Conservation (phyloP, 2,329 filamentous ascomycete species). For the Sporothrix mexicana region DNA sequence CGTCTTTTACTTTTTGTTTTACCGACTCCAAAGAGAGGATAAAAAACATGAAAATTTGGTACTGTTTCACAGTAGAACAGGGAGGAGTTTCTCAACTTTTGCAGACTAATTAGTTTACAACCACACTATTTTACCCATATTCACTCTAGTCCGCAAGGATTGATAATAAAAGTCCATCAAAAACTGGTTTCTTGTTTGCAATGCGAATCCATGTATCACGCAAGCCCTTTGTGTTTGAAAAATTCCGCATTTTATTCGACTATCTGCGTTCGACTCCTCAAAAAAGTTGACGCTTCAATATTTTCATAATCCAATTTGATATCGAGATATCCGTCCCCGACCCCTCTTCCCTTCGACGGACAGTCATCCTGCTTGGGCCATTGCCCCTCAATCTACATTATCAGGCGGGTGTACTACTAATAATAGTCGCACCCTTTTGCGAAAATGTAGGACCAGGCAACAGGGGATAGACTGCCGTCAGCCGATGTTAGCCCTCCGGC, state of each 20-base stretch:
- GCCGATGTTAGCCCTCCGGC: constrained; percentile 65
- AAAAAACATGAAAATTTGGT: not conserved
- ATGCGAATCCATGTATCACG: not conserved
- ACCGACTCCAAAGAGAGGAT: not conserved
- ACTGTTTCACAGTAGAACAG: not conserved
- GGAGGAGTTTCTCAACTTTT: not conserved
- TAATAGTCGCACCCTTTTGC: no score
- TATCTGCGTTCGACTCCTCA: not conserved
- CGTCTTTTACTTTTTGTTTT: not conserved
- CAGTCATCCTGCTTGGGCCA: constrained; percentile 68
- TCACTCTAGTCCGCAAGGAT: not conserved
- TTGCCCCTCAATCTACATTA: constrained; percentile 61
- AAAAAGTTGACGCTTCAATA: not conserved
- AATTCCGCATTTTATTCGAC: not conserved
- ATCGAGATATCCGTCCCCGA: not conserved
- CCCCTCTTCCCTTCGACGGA: constrained; percentile 49
- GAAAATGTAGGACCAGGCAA: constrained; percentile 62
- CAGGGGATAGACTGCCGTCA: constrained; percentile 70
- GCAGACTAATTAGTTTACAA: constrained; percentile 8
- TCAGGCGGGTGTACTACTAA: no score
- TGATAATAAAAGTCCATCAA: not conserved
- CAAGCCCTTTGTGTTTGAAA: not conserved
- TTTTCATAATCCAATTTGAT: not conserved
- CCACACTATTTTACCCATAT: not conserved
- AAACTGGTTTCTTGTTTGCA: not conserved